A percentile compares a stretch with the other conserved stretches of the same genome.
Conservation (phyloP, 2,329 filamentous ascomycete species). For the Aspergillus cejpii region DNA sequence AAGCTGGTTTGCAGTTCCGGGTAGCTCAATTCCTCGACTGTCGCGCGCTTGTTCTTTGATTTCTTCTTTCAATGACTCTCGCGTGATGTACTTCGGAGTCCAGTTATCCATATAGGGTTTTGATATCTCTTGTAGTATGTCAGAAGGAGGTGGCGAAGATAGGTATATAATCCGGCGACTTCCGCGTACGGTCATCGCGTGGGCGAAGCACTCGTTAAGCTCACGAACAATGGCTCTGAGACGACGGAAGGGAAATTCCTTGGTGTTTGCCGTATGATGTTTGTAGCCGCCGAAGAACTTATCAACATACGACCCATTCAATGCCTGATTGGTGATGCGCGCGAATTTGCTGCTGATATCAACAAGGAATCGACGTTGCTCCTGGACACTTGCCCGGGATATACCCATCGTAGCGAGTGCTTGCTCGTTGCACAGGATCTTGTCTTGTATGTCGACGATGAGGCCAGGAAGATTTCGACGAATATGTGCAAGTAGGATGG, state of each 20-base stretch:
- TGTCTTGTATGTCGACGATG: constrained; percentile 31
- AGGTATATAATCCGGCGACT: constrained; percentile 7
- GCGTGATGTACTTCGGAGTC: constrained; percentile 5
- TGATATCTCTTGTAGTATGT: too few relatives aligned
- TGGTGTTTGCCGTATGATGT: constrained; percentile 10
- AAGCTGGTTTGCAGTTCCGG: constrained; percentile 29
- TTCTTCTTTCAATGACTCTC: constrained; percentile 11
- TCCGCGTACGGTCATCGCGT: constrained; percentile 19
- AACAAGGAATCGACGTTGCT: constrained; percentile 26
- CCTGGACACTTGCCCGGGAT: constrained; percentile 19
- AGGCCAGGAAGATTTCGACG: constrained; percentile 31
- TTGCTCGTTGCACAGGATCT: constrained; percentile 30
- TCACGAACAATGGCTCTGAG: constrained; percentile 25
- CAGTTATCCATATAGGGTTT: constrained; percentile 16
- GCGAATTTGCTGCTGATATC: constrained; percentile 36
- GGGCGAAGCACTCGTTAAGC: constrained; percentile 24
- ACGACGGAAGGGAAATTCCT: constrained; percentile 20
- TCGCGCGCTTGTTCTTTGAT: constrained; percentile 22
- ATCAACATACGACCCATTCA: constrained; percentile 40
- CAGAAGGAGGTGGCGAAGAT: neutral
- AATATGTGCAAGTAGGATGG: constrained; percentile 28
- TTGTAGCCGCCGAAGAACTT: constrained; percentile 35
- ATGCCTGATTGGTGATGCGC: constrained; percentile 32
- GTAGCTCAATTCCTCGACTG: constrained; percentile 31
- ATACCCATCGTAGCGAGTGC: constrained; percentile 22